Evolutionary conservation across 768 basidiomycete species (phyloP), one percentile per base, ranked within the genome.

Genomic region (Suillus americanus): DNA sequence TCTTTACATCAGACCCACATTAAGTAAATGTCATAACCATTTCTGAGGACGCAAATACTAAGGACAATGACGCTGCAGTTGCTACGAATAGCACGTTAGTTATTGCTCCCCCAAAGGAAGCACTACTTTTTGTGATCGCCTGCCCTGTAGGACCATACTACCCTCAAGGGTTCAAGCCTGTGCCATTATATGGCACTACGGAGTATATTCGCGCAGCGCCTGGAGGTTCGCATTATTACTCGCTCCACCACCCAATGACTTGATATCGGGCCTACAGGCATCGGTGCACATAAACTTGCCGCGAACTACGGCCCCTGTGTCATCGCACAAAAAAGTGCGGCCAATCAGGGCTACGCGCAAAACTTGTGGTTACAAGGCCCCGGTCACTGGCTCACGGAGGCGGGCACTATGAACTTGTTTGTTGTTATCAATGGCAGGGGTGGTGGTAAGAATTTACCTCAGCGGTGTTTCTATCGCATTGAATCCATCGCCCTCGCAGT

Each of bases 391-490:
- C 70, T 85, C 59, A 86, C 84, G 3, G 85, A 85, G 73, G 94
- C 94, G 43, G 95, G 95, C 48, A 94, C 93, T 1, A 96, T 96
- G 95, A 97, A 97, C 76, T 77, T 95, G 74, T 96, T 96, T 66
- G 86, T 91, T 50, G 92, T 89, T 4, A 87, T 95, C 77, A 86
- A 85, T 73, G 83, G 82, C 25, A 82, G 85, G 23, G 85, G 90
- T 70, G 91, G 91, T 55, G 79, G 89, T 88, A 57, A 64, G 81
- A 65, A 56, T 13, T 35, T 61, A 25, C 4, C 62, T 16, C 48
- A 63, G 38, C 13, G 30, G 38, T 30, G 25, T 20, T 60, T 18
- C 66, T 14, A 40, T 57, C 18, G 10, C 25, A 20, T 57, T 40
- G 8, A 40, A 57, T 40, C 18, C 16, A 13, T 40, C 25, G 3